Conservation (phyloP, 305 asterid species). For the Fraxinus ornus region DNA sequence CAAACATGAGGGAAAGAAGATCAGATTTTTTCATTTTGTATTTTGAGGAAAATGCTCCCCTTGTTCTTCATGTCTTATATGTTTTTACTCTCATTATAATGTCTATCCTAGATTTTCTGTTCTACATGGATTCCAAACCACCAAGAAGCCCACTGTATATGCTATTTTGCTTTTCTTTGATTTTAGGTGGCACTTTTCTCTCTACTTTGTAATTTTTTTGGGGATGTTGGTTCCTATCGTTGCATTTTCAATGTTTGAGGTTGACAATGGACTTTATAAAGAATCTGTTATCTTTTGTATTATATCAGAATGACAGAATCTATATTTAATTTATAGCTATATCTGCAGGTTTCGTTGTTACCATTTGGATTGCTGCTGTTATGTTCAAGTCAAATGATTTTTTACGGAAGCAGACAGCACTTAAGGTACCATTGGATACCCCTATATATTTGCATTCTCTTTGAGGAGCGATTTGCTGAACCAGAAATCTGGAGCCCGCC, state of each 20-base stretch:
- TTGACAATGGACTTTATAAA: neutral
- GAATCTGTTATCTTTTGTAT: neutral
- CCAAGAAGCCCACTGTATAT: neutral
- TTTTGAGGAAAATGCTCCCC: neutral
- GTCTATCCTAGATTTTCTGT: neutral
- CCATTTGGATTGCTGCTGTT: conserved; percentile 74
- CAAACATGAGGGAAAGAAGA: neutral
- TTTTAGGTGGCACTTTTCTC: neutral
- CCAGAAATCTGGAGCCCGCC: neutral
- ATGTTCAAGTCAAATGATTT: conserved; percentile 84
- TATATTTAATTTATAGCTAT: conserved; percentile 20
- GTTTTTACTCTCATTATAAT: neutral
- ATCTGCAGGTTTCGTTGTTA: conserved; percentile 63
- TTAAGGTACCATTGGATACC: conserved; percentile 50
- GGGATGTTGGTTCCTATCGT: neutral
- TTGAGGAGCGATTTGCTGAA: conserved; percentile 8
- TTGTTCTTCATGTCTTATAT: neutral
- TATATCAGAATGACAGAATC: conserved; percentile 4
- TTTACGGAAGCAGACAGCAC: conserved; percentile 83
- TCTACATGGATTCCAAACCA: neutral
- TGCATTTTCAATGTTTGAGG: neutral
- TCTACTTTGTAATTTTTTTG: neutral
- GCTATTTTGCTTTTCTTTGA: neutral
- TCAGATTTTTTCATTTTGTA: neutral
- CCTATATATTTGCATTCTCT: neutral